Evolutionary conservation across 768 basidiomycete genomes (phyloP), one percentile per base, ranked within the genome.

Genomic region (Xanthoconium stramineum): DNA sequence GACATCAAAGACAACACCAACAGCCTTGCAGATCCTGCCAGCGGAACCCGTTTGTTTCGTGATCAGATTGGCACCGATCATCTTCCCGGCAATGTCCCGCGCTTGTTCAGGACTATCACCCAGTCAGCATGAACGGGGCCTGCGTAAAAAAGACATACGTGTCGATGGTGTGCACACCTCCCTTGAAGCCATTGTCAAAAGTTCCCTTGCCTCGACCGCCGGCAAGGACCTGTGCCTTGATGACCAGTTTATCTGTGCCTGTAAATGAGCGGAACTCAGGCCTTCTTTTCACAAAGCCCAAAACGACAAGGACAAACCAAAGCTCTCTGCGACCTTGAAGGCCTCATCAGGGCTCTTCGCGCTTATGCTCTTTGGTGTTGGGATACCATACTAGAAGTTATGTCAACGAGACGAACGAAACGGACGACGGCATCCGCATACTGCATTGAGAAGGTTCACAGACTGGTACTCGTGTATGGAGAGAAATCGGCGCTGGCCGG

Each of bases 381-480:
- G 87, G 54, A 98, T 89, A 20, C 93, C 94, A 74, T 97, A 97
- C 95, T 98, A 64, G 35, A 50, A 35, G 48, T 20, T n/a, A n/a
- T 3, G 15, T 58, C 20, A 50, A 47, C 19, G 43, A 37, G 49
- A 37, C 6, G 36, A 47, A 15, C 30, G 44, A 48, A 24, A 35
- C 20, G 20, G n/a, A 56, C 7, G 36, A 13, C 13, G 33, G 30
- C 17, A 42, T 52, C 35, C 9, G 67, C 80, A 66, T 69, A 98
- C 96, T 61, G 93, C 87, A 77, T 98, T 97, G 64, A 99, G 83
- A 45, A 99, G 80, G 61, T 88, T 86, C 74, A 98, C 89, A 43
- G 94, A 96, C 74, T 98, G 95, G 77, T 97, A 92, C 77, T 99
- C 97, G 76, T 99, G 97, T 66, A 99, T 94, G 28, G 94, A 96